phyloP scores from a whole-genome alignment of 1,284 basidiomycete genomes.

The Irpex sp. region DNA sequence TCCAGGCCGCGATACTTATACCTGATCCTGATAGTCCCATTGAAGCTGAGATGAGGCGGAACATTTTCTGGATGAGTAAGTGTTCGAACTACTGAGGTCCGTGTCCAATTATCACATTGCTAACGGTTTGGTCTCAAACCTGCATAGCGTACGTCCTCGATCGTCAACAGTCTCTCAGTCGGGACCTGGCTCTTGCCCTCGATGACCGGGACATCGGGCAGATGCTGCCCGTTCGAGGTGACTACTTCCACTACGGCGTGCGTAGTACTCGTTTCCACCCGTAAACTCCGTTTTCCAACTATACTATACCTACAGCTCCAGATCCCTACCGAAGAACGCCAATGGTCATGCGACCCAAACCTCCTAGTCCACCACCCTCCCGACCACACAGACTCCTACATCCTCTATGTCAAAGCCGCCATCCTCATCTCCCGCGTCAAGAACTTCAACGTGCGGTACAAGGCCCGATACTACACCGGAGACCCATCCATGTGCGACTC shows the following conservation, averaged over 20 bases:
- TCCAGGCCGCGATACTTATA: background rate
- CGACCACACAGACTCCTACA: constrained; percentile 65
- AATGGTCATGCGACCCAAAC: constrained; percentile 63
- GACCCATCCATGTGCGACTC: constrained; percentile 32
- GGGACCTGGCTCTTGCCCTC: constrained; percentile 65
- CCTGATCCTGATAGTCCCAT: background rate
- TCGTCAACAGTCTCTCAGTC: constrained; percentile 58
- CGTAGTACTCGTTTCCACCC: constrained; percentile 18
- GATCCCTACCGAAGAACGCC: constrained; percentile 52
- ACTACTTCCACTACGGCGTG: constrained; percentile 60
- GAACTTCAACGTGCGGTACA: constrained; percentile 64
- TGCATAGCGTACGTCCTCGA: constrained; percentile 57
- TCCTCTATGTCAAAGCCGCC: constrained; percentile 64
- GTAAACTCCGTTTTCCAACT: too few species aligned
- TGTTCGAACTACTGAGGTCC: background rate
- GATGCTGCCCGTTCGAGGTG: constrained; percentile 58
- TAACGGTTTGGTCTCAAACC: background rate
- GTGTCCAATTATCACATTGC: background rate
- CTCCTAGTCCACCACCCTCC: constrained; percentile 58
- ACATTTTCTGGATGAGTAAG: background rate
- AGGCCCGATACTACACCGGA: constrained; percentile 55
- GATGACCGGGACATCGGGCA: constrained; percentile 73
- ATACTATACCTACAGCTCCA: constrained; percentile 33
- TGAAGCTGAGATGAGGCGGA: background rate
- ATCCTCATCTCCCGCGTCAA: constrained; percentile 69